Evolutionary conservation across 129 eudicot species (phyloP).

Genomic region (Heracleum sosnowskyi): DNA sequence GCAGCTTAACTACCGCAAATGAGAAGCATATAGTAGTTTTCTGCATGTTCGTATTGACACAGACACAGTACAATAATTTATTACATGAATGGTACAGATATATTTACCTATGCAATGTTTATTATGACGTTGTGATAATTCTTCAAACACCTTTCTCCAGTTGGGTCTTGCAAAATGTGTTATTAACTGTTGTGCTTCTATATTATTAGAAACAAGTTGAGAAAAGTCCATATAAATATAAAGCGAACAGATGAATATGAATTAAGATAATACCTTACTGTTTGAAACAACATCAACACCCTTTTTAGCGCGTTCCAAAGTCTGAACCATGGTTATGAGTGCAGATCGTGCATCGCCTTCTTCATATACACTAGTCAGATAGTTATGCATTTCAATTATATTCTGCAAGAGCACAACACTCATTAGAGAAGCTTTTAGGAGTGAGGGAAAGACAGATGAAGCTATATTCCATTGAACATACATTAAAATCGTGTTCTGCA

Average conservation of each 20-base stretch:
- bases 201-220: neutral
- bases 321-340: conserved; percentile 86
- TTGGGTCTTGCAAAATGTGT: conserved; percentile 98
- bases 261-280: conserved; percentile 53
- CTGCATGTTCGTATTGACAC: neutral
- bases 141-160: conserved; percentile 77
- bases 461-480: conserved; percentile 23
- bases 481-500: conserved; percentile 65
- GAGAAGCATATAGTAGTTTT: neutral
- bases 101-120: conserved; percentile 49
- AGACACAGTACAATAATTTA: neutral
- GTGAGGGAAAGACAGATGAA: neutral
- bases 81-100: neutral
- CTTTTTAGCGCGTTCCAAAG: conserved; percentile 85
- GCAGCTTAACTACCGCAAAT: neutral
- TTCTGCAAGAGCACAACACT: conserved; percentile 40
- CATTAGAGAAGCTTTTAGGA: neutral
- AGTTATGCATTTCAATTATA: conserved; percentile 87
- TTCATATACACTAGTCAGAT: conserved; percentile 87
- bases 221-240: neutral
- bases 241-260: neutral
- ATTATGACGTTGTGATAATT: conserved; percentile 38
- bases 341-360: conserved; percentile 98
- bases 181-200: conserved; percentile 44
- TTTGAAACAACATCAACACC: conserved; percentile 95